These are phyloP conservation scores for Tagetes erecta DNA, from an alignment of 129 eudicot genomes.

Conservation along the genomic window DNA sequence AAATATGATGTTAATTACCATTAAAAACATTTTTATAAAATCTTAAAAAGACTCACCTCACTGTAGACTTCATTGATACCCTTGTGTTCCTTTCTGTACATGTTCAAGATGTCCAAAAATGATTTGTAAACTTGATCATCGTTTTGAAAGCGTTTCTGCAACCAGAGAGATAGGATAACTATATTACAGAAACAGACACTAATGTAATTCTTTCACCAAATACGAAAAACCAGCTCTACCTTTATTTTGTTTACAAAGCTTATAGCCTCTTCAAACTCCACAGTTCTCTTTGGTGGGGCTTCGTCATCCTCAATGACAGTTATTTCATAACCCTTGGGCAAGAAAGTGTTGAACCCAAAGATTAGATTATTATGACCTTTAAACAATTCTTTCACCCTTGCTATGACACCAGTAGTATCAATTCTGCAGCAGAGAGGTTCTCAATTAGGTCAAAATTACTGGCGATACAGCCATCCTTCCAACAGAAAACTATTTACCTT, in stretches of 20 bases:
- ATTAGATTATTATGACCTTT: conserved; percentile 87
- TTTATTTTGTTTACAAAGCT: conserved; percentile 96
- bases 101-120: conserved; percentile 80
- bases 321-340: conserved; percentile 95
- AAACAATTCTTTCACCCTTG: conserved; percentile 89
- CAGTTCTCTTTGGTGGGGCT: conserved; percentile 75
- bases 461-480: background rate
- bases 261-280: conserved; percentile 93
- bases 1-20: background rate
- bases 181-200: background rate
- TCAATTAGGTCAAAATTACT: conserved; percentile 8
- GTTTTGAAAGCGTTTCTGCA: conserved; percentile 82
- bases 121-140: conserved; percentile 89
- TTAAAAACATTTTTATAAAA: background rate
- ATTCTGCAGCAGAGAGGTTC: conserved; percentile 55
- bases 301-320: conserved; percentile 83
- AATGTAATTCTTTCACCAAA: conserved; percentile 9
- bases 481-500: conserved; percentile 45
- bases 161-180: conserved; percentile 11
- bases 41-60: conserved; percentile 52
- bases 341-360: conserved; percentile 89
- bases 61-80: conserved; percentile 80
- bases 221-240: conserved; percentile 39
- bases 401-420: conserved; percentile 93
- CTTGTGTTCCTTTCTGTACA: conserved; percentile 94